Base-by-base conservation (phyloP, 176 grass and related monocot species). In the Tuctoria greenei region DNA sequence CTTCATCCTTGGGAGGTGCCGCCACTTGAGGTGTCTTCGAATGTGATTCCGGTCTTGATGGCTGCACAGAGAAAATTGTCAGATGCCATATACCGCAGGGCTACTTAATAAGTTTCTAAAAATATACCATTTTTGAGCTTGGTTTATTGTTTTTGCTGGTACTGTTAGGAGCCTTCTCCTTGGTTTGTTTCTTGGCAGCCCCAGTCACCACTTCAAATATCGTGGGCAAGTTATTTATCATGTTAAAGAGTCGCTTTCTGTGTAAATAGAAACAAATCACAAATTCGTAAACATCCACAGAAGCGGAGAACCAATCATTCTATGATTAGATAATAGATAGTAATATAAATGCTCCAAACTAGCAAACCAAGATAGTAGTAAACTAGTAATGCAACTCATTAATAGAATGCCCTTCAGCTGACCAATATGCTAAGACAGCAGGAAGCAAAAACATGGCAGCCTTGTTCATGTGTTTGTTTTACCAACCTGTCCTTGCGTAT, bases 131-230 rank as follows among this genome's bases (percentile, higher is more conserved):
- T 85, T 97, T 97, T 23, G 83, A 85, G 69, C 65, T 83, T 6
- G 90, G 76, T 45, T 91, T 97, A 66, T 66, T 95, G 73, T 80
- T 93, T 74, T 93, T 97, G 83, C 49, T 71, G n/a, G 66, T 84
- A 79, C 58, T 93, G 55, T 93, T 89, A 35, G 88, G 91, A 23
- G 39, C 83, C 82, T 97, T 97, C 81, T 97, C 91, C 82, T 97
- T 97, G 37, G 73, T 85, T 39, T 91, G 91, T 27, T 91, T 97
- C 91, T 93, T 97, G 38, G 83, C 69, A 56, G 51, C 90, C 46
- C 94, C 91, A 54, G 91, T 91, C 71, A 91, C 94, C n/a, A 97
- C 93, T 79, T 97, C 91, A 89, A 87, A 97, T 83, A 97, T 91
- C 10, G 94, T 97, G 40, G 94, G 91, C 46, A 97, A 73, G 81